Percentiles rank a stretch among this genome's conserved stretches.
These are phyloP conservation scores for Pythium myriotylum DNA, from an alignment of 352 stramenopile genomes.

Conservation along the genomic window DNA sequence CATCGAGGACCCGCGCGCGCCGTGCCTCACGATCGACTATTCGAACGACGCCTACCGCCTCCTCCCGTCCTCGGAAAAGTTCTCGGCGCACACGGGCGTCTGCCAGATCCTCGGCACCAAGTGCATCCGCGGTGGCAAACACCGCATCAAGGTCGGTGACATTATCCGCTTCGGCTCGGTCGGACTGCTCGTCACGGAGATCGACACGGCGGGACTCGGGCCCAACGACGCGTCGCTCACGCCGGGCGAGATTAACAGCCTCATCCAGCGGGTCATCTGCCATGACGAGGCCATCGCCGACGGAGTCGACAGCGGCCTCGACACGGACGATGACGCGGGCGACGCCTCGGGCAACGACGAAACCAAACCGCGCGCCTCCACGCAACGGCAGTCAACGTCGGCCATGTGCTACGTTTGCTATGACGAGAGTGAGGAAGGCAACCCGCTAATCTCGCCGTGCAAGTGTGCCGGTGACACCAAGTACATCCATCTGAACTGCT, in stretches of 20 bases:
- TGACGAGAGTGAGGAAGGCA: slow-evolving; percentile 83
- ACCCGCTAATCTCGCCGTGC: slow-evolving; percentile 94
- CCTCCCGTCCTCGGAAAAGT: slow-evolving; percentile 83
- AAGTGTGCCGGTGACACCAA: slow-evolving; percentile 95
- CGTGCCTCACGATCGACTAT: slow-evolving; percentile 88
- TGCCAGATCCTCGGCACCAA: slow-evolving; percentile 89
- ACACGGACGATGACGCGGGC: slow-evolving; percentile 85
- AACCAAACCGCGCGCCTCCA: slow-evolving; percentile 70
- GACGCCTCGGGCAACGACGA: slow-evolving; percentile 86
- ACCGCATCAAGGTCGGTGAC: slow-evolving; percentile 81
- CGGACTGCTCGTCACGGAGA: slow-evolving; percentile 81
- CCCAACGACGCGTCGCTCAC: slow-evolving; percentile 76
- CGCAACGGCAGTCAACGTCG: slow-evolving; percentile 74
- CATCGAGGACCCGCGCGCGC: slow-evolving; percentile 84
- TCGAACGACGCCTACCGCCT: slow-evolving; percentile 85
- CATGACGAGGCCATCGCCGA: slow-evolving; percentile 79
- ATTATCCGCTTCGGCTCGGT: slow-evolving; percentile 88
- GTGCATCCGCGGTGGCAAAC: slow-evolving; percentile 81
- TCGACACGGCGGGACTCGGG: slow-evolving; percentile 71
- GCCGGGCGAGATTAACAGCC: slow-evolving; percentile 71
- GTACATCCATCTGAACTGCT: slow-evolving; percentile 95
- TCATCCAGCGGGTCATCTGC: slow-evolving; percentile 84
- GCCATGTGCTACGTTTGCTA: slow-evolving; percentile 90
- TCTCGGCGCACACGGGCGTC: slow-evolving; percentile 84
- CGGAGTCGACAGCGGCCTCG: slow-evolving; percentile 74